Percentiles rank a stretch among this genome's conserved stretches.
These are phyloP conservation scores for Urochloa ruziziensis DNA, from an alignment of 176 grass and related monocot genomes.

Conservation along the genomic window DNA sequence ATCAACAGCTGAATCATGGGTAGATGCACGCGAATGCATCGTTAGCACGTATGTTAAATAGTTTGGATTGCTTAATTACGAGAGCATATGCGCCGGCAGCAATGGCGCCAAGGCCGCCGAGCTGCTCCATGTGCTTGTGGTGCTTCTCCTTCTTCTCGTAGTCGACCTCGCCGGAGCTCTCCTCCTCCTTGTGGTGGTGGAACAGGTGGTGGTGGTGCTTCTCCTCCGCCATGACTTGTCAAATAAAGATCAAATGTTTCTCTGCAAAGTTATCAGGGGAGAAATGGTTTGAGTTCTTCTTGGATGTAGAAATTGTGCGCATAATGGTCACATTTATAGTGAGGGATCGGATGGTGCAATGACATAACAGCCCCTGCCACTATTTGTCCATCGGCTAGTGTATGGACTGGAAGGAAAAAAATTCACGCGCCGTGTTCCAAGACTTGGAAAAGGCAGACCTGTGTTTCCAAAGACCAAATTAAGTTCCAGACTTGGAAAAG, in stretches of 20 bases:
- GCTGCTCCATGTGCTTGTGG: slow-evolving; percentile 71
- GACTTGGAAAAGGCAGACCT: too few species aligned
- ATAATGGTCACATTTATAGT: slow-evolving; percentile 4
- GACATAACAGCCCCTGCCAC: not conserved
- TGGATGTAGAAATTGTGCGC: not conserved
- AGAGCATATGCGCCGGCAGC: slow-evolving; percentile 64
- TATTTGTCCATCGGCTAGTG: not conserved
- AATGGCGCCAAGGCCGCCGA: slow-evolving; percentile 46
- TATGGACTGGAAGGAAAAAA: too few species aligned
- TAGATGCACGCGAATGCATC: not conserved
- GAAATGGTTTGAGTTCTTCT: not conserved
- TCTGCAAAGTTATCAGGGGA: not conserved
- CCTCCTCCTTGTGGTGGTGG: slow-evolving; percentile 50
- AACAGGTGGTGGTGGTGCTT: slow-evolving; percentile 74
- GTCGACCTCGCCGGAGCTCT: slow-evolving; percentile 30
- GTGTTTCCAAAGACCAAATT: too few species aligned
- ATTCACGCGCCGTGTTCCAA: too few species aligned
- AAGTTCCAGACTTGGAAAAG: too few species aligned
- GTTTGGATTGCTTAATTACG: slow-evolving; percentile 11
- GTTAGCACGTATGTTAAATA: too few species aligned
- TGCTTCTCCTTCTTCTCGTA: slow-evolving; percentile 69
- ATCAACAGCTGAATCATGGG: not conserved
- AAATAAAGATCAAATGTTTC: not conserved
- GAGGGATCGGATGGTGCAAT: not conserved
- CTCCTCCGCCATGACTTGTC: slow-evolving; percentile 45